These are phyloP conservation scores for Begonia masoniana DNA, from an alignment of 306 rosid genomes.

Conservation along the genomic window DNA sequence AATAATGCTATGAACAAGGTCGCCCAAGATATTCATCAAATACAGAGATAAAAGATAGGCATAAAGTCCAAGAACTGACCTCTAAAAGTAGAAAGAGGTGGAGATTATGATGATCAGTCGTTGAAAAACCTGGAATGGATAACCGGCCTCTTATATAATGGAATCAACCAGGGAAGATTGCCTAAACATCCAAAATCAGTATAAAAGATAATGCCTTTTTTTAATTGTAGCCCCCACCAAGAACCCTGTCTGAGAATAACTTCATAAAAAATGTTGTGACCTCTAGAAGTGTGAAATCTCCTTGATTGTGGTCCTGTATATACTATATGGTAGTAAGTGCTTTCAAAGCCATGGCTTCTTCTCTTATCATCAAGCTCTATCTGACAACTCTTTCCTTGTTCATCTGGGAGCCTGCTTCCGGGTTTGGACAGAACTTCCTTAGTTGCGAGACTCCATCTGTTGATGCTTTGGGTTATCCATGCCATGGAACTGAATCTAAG, in stretches of 20 bases:
- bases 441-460: slow-evolving; percentile 35
- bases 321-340: background rate
- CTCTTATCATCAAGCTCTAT: slow-evolving; percentile 2
- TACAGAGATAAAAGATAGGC: background rate
- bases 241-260: slow-evolving; percentile 26
- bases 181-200: background rate
- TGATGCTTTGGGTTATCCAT: slow-evolving; percentile 35
- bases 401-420: slow-evolving; percentile 30
- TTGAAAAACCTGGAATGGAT: background rate
- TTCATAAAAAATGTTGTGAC: slow-evolving; percentile 14
- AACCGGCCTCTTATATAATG: background rate
- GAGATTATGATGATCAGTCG: background rate
- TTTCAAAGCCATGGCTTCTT: slow-evolving; percentile 2
- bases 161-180: background rate
- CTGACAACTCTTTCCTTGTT: slow-evolving; percentile 13
- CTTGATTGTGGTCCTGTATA: slow-evolving; percentile 17
- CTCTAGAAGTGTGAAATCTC: slow-evolving; percentile 20
- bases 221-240: slow-evolving; percentile 47
- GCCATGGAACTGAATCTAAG: slow-evolving; percentile 29
- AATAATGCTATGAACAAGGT: no score
- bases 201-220: background rate
- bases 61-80: background rate
- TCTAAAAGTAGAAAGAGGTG: background rate
- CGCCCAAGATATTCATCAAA: background rate
- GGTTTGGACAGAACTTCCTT: slow-evolving; percentile 26